phyloP scores from a whole-genome alignment of 768 basidiomycete species.

The Suillus subaureus region DNA sequence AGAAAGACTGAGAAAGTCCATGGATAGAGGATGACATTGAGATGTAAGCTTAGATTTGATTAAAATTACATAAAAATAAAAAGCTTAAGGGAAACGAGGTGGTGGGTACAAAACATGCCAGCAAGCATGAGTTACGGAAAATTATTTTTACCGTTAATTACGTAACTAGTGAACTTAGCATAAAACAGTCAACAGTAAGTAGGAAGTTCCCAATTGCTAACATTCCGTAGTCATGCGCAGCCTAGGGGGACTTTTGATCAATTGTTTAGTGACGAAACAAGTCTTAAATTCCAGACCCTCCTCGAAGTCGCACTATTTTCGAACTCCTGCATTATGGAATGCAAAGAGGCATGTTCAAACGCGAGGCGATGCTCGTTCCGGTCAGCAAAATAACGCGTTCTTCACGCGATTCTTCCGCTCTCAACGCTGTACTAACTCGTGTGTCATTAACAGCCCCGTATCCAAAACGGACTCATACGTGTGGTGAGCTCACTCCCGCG shows the following conservation, averaged over 20 bases:
- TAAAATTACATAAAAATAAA: constrained; percentile 17
- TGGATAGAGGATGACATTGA: constrained; percentile 15
- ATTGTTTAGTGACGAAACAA: background rate
- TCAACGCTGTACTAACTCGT: background rate
- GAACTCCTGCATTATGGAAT: constrained; percentile 13
- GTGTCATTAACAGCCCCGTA: constrained; percentile 49
- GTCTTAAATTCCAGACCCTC: background rate
- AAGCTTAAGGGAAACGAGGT: constrained; percentile 10
- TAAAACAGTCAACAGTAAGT: too few species aligned
- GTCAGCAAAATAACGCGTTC: constrained; percentile 10
- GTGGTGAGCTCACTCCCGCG: constrained; percentile 54
- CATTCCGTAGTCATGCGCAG: background rate
- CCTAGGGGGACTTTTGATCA: background rate
- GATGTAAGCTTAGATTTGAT: constrained; percentile 13
- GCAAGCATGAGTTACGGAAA: constrained; percentile 6
- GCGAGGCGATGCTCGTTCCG: constrained; percentile 14
- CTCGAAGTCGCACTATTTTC: constrained; percentile 16
- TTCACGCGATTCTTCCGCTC: constrained; percentile 10
- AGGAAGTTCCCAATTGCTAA: background rate
- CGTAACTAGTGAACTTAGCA: constrained; percentile 12
- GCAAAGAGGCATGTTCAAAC: constrained; percentile 8
- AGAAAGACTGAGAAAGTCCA: constrained; percentile 18
- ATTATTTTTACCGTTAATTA: constrained; percentile 13
- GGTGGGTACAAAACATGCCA: constrained; percentile 11
- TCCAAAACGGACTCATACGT: constrained; percentile 62